phyloP scores from a whole-genome alignment of 2,329 filamentous ascomycete genomes.

The Ceratocystis albifundus region DNA sequence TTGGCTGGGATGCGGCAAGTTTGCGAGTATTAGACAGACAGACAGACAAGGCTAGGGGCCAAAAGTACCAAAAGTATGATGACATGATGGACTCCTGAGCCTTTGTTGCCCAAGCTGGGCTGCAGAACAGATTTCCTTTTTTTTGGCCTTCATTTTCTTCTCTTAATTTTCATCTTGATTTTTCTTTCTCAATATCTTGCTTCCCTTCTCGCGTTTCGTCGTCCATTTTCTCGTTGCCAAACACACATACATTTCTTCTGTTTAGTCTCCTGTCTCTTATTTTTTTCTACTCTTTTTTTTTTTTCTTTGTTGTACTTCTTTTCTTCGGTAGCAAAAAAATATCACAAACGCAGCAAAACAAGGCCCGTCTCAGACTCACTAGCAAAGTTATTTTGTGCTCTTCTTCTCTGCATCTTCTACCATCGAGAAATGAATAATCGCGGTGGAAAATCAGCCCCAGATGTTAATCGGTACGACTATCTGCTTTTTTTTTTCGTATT shows the following conservation, averaged over 20 bases:
- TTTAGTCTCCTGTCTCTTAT: conserved; percentile 1
- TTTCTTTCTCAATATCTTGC: not conserved
- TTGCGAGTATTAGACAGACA: not conserved
- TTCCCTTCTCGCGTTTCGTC: conserved; percentile 7
- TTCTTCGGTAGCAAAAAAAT: conserved; percentile 12
- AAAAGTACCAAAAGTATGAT: conserved; percentile 8
- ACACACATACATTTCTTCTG: not conserved
- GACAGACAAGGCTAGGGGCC: not conserved
- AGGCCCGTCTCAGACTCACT: not conserved
- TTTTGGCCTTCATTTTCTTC: conserved; percentile 14
- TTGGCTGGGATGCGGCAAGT: conserved; percentile 3
- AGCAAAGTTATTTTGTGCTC: conserved; percentile 3
- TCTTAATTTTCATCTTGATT: conserved; percentile 16
- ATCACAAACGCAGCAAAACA: not conserved
- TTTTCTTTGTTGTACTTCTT: conserved; percentile 5
- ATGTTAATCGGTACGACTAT: conserved; percentile 82
- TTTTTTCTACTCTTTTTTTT: conserved; percentile 3
- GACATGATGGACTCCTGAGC: not conserved
- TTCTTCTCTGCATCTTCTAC: conserved; percentile 16
- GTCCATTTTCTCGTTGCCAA: not conserved
- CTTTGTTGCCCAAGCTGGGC: not conserved
- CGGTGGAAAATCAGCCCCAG: conserved; percentile 92
- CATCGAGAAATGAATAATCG: conserved; percentile 88
- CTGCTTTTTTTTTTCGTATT: not conserved
- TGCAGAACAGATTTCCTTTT: conserved; percentile 17